Base-by-base conservation (phyloP, 768 basidiomycete genomes). In the Lentinula edodes region DNA sequence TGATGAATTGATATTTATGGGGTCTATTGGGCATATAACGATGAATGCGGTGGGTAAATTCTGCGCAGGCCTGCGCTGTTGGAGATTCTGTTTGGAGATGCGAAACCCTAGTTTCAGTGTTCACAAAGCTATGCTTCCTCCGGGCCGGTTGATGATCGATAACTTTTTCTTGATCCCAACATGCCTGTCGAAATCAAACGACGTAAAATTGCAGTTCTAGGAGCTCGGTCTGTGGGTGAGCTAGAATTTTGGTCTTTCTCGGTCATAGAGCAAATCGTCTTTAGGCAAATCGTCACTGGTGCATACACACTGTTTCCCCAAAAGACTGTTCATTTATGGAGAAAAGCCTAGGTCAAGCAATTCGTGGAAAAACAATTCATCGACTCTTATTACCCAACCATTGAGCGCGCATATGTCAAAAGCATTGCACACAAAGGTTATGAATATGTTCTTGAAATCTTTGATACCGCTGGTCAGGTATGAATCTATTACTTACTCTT, bases 391-490 rank as follows among this genome's bases (percentile, higher is more conserved):
- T 95, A 93, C 76, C 96, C 96, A 42, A 98, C 95, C 52, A 96
- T 96, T 70, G 95, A 98, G 74, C 85, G 82, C 66, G 93, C 90
- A 12, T 90, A 88, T 73, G 81, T 86, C 55, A 98, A 96, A 81
- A 87, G 80, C 62, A 86, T 98, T 68, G 83, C 81, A 61, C 89
- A 91, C 78, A 92, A 92, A 61, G 95, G 95, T 52, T 81, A 88
- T 41, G 93, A 95, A 69, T 98, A 94, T 69, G 89, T 94, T 62
- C 95, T 94, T 76, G 94, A 97, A 75, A 96, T 99, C 77, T 93
- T 98, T 68, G 96, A 99, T 73, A 97, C 94, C 64, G 96, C 96
- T 58, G 96, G 96, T 34, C 96, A 98, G 86, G 95, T 93, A 9
- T 36, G 53, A 13, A 34, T 8, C 6, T 35, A 34, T 10, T 38